These are phyloP conservation scores for Dioscorea cayenensis DNA, from an alignment of 116 monocot genomes.

Conservation along the genomic window DNA sequence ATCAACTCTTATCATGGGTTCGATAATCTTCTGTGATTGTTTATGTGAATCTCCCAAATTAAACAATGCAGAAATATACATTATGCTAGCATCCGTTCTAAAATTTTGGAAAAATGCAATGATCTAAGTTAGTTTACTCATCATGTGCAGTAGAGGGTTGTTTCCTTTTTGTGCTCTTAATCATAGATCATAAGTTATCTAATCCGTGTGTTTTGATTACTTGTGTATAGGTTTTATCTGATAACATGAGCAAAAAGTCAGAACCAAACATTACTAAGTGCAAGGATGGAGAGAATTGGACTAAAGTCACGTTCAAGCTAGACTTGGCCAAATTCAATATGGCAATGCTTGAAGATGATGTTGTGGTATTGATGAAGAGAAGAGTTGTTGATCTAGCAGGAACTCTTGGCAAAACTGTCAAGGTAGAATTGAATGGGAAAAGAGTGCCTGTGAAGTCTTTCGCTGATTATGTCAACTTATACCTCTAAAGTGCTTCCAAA, in stretches of 20 bases:
- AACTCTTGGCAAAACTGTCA: conserved; percentile 80
- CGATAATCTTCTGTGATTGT: too few species aligned
- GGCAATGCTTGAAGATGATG: conserved; percentile 81
- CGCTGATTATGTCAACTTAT: conserved; percentile 65
- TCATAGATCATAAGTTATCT: neutral
- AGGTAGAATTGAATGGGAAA: conserved; percentile 81
- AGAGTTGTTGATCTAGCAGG: conserved; percentile 94
- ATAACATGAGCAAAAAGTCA: conserved; percentile 76
- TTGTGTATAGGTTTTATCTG: conserved; percentile 56
- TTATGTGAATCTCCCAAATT: too few species aligned
- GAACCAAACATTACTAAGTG: conserved; percentile 81
- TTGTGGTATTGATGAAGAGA: conserved; percentile 89
- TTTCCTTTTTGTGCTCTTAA: neutral
- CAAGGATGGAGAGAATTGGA: conserved; percentile 84
- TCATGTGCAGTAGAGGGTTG: too few species aligned
- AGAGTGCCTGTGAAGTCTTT: conserved; percentile 67
- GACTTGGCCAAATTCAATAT: conserved; percentile 86
- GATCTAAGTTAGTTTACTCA: too few species aligned
- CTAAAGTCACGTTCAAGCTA: conserved; percentile 84
- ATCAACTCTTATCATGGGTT: too few species aligned
- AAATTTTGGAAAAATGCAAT: too few species aligned
- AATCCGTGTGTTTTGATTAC: neutral
- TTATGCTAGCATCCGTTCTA: too few species aligned
- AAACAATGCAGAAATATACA: too few species aligned
- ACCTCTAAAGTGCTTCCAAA: conserved; percentile 55